phyloP scores from a whole-genome alignment of 139 green algal genomes.

The Tetraselmis chui region DNA sequence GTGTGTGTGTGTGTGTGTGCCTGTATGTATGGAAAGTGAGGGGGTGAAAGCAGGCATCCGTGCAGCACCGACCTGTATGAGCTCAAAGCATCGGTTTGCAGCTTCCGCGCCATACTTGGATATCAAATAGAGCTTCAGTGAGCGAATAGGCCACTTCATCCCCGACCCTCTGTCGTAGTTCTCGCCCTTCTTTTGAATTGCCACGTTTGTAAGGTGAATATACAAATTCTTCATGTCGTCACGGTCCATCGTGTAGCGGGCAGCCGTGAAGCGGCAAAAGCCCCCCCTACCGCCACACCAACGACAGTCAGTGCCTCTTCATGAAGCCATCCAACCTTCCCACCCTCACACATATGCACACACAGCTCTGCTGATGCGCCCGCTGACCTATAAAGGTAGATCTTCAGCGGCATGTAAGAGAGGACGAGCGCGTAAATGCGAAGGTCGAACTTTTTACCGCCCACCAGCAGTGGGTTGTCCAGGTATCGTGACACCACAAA shows the following conservation, averaged over 20 bases:
- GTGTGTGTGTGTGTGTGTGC: too few species aligned
- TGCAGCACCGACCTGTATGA: constrained; percentile 24
- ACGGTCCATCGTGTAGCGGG: constrained; percentile 29
- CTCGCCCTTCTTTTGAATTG: constrained; percentile 40
- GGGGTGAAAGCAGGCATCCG: too few species aligned
- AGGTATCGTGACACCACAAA: constrained; percentile 35
- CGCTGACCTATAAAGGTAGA: constrained; percentile 7
- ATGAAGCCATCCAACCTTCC: too few species aligned
- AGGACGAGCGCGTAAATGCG: constrained; percentile 71
- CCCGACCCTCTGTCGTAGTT: constrained; percentile 37
- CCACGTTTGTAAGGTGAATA: constrained; percentile 40
- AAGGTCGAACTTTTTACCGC: constrained; percentile 81
- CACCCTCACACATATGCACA: too few species aligned
- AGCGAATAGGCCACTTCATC: constrained; percentile 53
- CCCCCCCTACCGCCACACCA: constrained; percentile 14
- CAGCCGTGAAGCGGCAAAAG: constrained; percentile 41
- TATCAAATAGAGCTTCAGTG: constrained; percentile 40
- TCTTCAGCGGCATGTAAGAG: constrained; percentile 27
- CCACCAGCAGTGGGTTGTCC: constrained; percentile 35
- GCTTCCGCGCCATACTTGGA: constrained; percentile 37
- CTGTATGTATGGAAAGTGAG: too few species aligned
- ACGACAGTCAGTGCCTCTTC: neutral
- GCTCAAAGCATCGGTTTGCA: constrained; percentile 14
- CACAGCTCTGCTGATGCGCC: neutral
- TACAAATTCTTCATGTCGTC: constrained; percentile 8